A percentile compares a stretch with the other conserved stretches of the same genome.
phyloP scores from a whole-genome alignment of 371 early-diverging fungal species.

The Nosema muscidifuracis region DNA sequence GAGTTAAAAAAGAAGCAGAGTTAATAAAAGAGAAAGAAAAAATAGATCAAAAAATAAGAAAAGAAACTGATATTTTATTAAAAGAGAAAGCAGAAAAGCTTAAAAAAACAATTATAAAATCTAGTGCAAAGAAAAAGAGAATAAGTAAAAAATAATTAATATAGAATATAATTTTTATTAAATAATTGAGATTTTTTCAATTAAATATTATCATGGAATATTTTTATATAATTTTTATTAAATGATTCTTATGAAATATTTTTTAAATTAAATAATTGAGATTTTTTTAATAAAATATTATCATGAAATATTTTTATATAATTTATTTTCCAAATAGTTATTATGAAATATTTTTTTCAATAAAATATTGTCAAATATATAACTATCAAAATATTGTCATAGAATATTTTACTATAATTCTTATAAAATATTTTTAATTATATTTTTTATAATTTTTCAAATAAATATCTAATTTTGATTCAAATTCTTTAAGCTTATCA shows the following conservation, averaged over 20 bases:
- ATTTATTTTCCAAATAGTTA: no score
- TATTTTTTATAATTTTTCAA: constrained; percentile 15
- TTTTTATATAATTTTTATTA: no score
- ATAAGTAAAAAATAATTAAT: constrained; percentile 1
- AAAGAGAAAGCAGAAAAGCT: constrained; percentile 23
- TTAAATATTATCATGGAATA: no score
- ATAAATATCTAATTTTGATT: constrained; percentile 27
- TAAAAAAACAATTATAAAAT: constrained; percentile 13
- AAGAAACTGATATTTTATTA: constrained; percentile 15
- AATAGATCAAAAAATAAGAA: constrained; percentile 31
- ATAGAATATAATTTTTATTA: constrained; percentile 5
- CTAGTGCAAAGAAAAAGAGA: constrained; percentile 1
- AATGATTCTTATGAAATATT: no score
- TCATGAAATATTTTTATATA: no score
- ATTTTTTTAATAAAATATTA: no score
- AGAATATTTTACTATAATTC: constrained; percentile 19
- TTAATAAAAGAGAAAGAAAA: constrained; percentile 27
- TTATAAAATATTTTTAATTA: constrained; percentile 16
- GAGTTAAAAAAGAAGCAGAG: constrained; percentile 18
- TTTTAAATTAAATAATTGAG: no score
- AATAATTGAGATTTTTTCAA: no score
- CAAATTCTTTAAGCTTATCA: constrained; percentile 29
- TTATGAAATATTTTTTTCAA: no score
- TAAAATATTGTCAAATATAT: no score
- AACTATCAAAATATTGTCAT: no score